Base-by-base conservation (phyloP, 164 flowering plant genomes). In the Stephania cephalantha region DNA sequence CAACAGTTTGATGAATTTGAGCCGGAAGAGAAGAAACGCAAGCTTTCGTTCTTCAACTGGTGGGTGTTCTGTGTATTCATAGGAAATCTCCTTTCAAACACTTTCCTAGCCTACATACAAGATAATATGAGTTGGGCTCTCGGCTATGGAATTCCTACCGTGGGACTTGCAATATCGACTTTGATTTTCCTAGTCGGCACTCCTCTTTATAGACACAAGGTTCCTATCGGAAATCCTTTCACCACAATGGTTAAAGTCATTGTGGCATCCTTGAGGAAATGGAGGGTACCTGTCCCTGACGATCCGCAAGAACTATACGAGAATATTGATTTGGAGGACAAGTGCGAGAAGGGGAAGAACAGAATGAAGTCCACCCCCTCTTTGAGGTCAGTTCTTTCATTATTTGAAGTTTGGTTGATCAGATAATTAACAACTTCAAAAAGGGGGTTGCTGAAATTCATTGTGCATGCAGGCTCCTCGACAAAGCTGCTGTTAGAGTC, bases 41-140 rank as follows among this genome's bases (percentile, higher is more conserved):
- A 81, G 73, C 76, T 81, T 1, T 81, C 83, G 64, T 81, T 81
- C 70, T 83, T 83, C 70, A 82, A 82, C 73, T 82, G 84, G 84
- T 82, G 82, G 84, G 79, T 82, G 82, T 82, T 79, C 45, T 78
- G 83, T 48, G 77, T 81, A 52, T 79, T 81, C 77, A 64, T 81
- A 63, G 84, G 81, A 10, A 83, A 77, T 12, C 79, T 83, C 46
- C 76, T 83, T 17, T 78, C 81, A 7, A 80, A 78, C 68, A 80
- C 81, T 1, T 76, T 82, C 71, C 74, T 82, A 20, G 82, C 80
- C 5, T 82, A 82, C 79, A 71, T 82, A 35, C 85, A 80, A 46
- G 82, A 80, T 70, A 79, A 74, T 69, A 82, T 77, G 30, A 82
- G 82, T 1, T 82, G 84, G 84, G 29, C 64, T 11, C 10, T 82